Base-by-base conservation (phyloP, 208 protist species). In the Porcisia hertigi region DNA sequence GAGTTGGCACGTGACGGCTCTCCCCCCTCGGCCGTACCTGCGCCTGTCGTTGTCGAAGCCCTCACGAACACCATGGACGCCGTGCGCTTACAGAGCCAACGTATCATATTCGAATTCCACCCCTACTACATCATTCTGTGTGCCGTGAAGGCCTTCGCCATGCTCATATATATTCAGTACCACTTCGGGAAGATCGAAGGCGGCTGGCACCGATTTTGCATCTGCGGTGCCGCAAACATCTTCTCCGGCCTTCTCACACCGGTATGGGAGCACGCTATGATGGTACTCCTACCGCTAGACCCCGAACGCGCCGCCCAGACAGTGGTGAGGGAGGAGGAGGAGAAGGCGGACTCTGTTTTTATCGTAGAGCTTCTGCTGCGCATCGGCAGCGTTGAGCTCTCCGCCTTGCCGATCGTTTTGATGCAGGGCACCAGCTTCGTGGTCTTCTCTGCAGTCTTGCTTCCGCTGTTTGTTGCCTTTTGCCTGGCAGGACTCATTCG, bases 141-240 rank as follows among this genome's bases (percentile, higher is more conserved):
- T 30, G 82, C 87, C n/a, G 16, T 57, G 69, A 93, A 93, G 58
- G 84, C 83, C 12, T 75, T 89, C 9, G 66, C 64, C 25, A 88
- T 93, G 85, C 78, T 93, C 41, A 57, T 93, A 45, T 82, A 86
- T 58, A 63, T 93, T 49, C 89, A 93, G 52, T 93, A 91, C 69
- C 80, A 89, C 60, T 90, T 87, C 73, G 76, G 71, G 23, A 52
- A 74, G 20, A 85, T 85, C 34, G 52, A 72, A 0, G 89, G 89
- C 7, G 89, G 89, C 20, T 93, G 89, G 87, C 69, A 82, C 11
- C 81, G 89, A 23, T 76, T 93, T 7, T 88, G 81, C 36, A 69
- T 91, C n/a, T 90, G 86, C 43, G 84, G 78, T 34, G 80, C 86
- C 23, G 86, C 84, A 1, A 91, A 89, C 76, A 66, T 93, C 43